Evolutionary conservation across 176 grass and related monocot species (phyloP).

Genomic region (Pontederia paniculata): DNA sequence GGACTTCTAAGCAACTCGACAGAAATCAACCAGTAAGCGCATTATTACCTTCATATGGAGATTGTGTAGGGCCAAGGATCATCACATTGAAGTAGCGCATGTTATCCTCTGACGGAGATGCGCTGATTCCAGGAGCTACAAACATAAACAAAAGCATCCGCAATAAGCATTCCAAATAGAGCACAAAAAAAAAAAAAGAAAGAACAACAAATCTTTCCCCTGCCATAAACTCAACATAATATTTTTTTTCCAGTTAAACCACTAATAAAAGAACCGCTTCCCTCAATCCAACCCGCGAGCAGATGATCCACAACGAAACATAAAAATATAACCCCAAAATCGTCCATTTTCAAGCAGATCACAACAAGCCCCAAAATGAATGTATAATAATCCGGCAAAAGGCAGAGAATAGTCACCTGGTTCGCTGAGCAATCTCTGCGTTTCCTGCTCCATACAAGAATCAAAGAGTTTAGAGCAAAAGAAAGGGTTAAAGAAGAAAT

Average conservation of each 20-base stretch:
- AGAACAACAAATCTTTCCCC: too few species aligned
- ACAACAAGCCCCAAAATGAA: not conserved
- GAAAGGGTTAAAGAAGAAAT: too few species aligned
- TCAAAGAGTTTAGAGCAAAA: not conserved
- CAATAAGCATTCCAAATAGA: too few species aligned
- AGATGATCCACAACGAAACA: too few species aligned
- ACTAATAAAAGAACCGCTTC: too few species aligned
- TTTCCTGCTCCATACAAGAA: not conserved
- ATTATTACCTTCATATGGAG: slow-evolving; percentile 17
- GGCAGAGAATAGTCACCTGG: not conserved
- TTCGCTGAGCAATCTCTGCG: slow-evolving; percentile 13
- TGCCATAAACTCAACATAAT: too few species aligned
- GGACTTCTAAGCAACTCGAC: too few species aligned
- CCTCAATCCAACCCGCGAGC: too few species aligned
- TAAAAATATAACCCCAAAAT: too few species aligned
- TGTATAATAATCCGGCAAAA: not conserved
- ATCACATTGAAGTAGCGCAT: slow-evolving; percentile 99
- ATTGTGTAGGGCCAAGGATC: slow-evolving; percentile 75
- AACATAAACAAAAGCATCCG: slow-evolving; percentile 7
- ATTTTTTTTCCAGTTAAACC: too few species aligned
- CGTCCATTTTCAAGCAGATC: too few species aligned
- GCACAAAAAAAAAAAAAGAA: too few species aligned
- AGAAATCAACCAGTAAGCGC: not conserved
- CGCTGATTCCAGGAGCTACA: slow-evolving; percentile 85
- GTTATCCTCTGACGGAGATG: slow-evolving; percentile 84